Base-by-base conservation (phyloP, 352 stramenopile species). In the Peronospora tabacina region DNA sequence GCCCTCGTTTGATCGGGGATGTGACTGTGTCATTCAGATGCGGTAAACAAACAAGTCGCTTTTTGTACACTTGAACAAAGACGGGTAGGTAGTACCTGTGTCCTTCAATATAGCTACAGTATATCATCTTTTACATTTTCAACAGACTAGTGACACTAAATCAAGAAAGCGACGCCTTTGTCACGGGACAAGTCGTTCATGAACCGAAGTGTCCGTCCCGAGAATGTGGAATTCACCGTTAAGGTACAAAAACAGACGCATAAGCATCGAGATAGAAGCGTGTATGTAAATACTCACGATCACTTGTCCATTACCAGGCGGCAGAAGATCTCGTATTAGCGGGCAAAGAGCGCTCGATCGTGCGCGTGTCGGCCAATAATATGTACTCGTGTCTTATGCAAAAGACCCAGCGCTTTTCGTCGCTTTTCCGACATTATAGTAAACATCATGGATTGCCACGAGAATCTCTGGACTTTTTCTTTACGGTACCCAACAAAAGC, bases 391-490 rank as follows among this genome's bases (percentile, higher is more conserved):
- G 95, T 58, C 72, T 98, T 41, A 98, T 98, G 95, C 85, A 98
- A 44, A 98, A 98, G 69, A 97, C 94, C 15, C 95, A 98, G 74
- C 86, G 93, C 15, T 98, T 98, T 66, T 98, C 90, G 22, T 97
- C 85, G 46, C 82, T 98, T 15, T 98, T 98, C 58, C 93, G 94
- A 40, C 95, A 98, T 72, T 98, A 98, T 69, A 97, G 93, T 63
- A 98, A 98, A 68, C 97, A 98, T 72, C 95, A 98, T 69, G 95
- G 95, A 4, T 59, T 98, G 34, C 77, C 93, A 7, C 96, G 97
- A 58, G 94, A 98, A 49, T 90, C 95, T 52, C 74, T 98, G 29
- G 95, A 98, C 59, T 98, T 98, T 57, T 98, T 97, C 72, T 98
- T 98, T 63, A 95, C 86, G 52, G 87, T 92, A 32, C 28, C 41